These are phyloP conservation scores for Curvularia sp. DNA, from an alignment of 2,329 filamentous ascomycete genomes.

Conservation along the genomic window DNA sequence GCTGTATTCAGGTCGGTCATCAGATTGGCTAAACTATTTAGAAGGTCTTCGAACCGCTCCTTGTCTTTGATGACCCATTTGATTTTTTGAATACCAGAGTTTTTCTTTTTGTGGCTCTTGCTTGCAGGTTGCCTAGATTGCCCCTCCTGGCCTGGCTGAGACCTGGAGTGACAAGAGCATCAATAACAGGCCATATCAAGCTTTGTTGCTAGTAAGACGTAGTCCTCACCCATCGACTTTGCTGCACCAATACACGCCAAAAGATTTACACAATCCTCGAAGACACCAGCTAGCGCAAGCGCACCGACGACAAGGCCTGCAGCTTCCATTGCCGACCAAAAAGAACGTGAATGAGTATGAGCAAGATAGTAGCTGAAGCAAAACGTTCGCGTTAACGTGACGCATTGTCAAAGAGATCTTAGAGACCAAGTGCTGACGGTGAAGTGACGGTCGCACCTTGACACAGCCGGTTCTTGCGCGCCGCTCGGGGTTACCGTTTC, in stretches of 20 bases:
- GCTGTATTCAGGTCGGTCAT: neutral
- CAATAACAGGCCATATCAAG: neutral
- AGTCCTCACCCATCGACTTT: neutral
- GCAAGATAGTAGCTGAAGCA: neutral
- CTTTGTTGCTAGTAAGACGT: neutral
- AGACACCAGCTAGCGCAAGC: neutral
- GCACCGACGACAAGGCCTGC: neutral
- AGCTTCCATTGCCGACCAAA: neutral
- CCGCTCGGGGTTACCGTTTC: neutral
- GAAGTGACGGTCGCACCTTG: neutral
- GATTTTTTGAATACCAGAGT: neutral
- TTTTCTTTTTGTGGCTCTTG: accelerated
- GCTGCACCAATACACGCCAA: neutral
- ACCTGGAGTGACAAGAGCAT: neutral
- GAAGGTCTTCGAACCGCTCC: neutral
- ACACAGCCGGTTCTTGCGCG: neutral
- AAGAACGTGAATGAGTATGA: neutral
- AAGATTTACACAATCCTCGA: neutral
- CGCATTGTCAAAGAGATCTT: neutral
- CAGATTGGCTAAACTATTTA: neutral
- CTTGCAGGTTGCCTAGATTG: too few species aligned
- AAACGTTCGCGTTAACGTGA: neutral
- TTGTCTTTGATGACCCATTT: slow-evolving; percentile 10
- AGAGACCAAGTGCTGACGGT: neutral
- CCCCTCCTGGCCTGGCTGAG: neutral